Evolutionary conservation across 73 alveolate genomes (phyloP), one percentile per base, ranked within the genome.

Genomic region (Paramecium biaurelia): DNA sequence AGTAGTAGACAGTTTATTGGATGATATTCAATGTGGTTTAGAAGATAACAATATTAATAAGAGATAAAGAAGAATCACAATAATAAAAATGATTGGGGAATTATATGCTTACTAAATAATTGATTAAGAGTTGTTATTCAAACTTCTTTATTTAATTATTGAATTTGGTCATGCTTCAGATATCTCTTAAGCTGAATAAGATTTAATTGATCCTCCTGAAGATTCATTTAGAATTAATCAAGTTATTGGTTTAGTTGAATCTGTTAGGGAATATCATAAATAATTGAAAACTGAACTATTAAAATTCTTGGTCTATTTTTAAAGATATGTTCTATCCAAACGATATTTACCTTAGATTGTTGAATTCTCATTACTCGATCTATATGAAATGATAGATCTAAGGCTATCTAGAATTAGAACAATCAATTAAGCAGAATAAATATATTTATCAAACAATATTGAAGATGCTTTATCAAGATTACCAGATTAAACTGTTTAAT

Each of bases 171-270:
- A 89, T 89, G 90, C 76, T 20, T 20, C 86, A n/a, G 70, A 35
- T 70, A 89, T 63, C 56, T 14, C 76, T 26, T 41, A 35, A 42
- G 23, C 49, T 7, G 89, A 89, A 89, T n/a, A 41, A 12, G 94
- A 89, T 47, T 35, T 57, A 70, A 43, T 89, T 5, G 94, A 89
- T 89, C 85, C 92, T 34, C 87, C 85, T 4, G 94, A 89, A 6
- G 94, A 89, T 89, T 70, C 87, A n/a, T 89, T 89, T 45, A 70
- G 94, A 89, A 89, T 89, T 70, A 70, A 76, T 56, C 30, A 70
- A 82, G 74, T 89, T 15, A 49, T 76, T 24, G 74, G 84, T 72
- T 37, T 89, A 8, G 43, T 89, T 14, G 94, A 89, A 89, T 82
- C 94, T 23, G 82, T 89, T 15, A 67, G 85, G 6, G 70, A 70